Evolutionary conservation across 352 stramenopile genomes (phyloP).

Genomic region (Salisapilia sapeloensis): DNA sequence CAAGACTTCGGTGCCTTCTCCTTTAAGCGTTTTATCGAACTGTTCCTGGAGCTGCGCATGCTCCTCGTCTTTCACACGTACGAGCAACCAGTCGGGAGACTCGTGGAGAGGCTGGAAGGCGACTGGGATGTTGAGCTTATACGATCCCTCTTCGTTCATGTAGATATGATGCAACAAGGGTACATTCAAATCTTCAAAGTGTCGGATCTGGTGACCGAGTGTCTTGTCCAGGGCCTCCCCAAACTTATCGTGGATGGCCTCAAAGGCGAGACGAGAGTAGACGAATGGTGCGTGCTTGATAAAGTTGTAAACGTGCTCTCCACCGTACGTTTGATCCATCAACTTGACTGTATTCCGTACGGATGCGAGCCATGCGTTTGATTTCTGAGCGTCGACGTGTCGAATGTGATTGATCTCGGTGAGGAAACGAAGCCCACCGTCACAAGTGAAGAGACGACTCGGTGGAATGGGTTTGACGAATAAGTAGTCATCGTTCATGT

Average conservation of each 20-base stretch:
- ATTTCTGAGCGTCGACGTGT: conserved; percentile 35
- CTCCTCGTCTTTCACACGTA: conserved; percentile 46
- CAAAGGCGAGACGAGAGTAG: conserved; percentile 52
- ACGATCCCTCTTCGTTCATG: conserved; percentile 65
- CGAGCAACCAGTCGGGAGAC: conserved; percentile 65
- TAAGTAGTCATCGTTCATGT: conserved; percentile 5
- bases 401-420: conserved; percentile 76
- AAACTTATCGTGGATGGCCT: conserved; percentile 65
- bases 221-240: conserved; percentile 25
- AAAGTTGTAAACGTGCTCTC: conserved; percentile 76
- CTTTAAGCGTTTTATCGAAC: conserved; percentile 21
- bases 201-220: conserved; percentile 37
- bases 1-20: conserved; percentile 32
- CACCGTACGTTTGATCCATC: conserved; percentile 52
- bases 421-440: conserved; percentile 50
- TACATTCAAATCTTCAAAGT: conserved; percentile 62
- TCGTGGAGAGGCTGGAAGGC: conserved; percentile 50
- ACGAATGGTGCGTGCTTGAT: conserved; percentile 76
- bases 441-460: conserved; percentile 13
- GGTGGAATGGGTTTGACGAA: conserved; percentile 2
- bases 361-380: conserved; percentile 56
- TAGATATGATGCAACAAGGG: conserved; percentile 72
- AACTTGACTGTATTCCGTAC: conserved; percentile 63
- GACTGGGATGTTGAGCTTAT: conserved; percentile 32
- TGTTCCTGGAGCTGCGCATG: conserved; percentile 9